phyloP scores from a whole-genome alignment of 768 basidiomycete species.

The Neoboletus brunneissimus region DNA sequence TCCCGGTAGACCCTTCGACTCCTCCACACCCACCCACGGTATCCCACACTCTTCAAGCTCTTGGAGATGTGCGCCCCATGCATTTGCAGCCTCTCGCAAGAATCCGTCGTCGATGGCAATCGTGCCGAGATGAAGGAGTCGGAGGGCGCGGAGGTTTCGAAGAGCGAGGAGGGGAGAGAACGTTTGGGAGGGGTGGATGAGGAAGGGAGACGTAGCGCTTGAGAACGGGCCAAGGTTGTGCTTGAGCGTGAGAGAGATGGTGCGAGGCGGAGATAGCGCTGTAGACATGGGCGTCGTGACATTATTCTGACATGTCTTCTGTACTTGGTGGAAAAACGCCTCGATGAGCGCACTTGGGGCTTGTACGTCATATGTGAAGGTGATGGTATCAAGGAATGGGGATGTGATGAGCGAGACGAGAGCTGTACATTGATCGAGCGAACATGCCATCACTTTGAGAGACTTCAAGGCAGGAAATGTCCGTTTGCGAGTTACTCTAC shows the following conservation, averaged over 20 bases:
- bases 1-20: slow-evolving; percentile 8
- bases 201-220: slow-evolving; percentile 21
- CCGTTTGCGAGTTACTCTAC: neutral
- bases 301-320: slow-evolving; percentile 12
- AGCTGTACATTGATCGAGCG: slow-evolving; percentile 30
- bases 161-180: slow-evolving; percentile 25
- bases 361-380: slow-evolving; percentile 28
- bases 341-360: slow-evolving; percentile 19
- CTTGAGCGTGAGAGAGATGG: slow-evolving; percentile 27
- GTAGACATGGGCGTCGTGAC: neutral
- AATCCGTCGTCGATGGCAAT: slow-evolving; percentile 29
- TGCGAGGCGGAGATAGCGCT: neutral
- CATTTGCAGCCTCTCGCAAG: slow-evolving; percentile 23
- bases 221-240: slow-evolving; percentile 24
- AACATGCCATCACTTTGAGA: slow-evolving; percentile 24
- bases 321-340: slow-evolving; percentile 25
- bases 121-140: slow-evolving; percentile 26
- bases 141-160: slow-evolving; percentile 17
- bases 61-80: slow-evolving; percentile 26
- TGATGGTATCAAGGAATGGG: slow-evolving; percentile 20
- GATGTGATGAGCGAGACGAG: slow-evolving; percentile 26
- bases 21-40: slow-evolving; percentile 25
- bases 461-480: slow-evolving; percentile 23
- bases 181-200: slow-evolving; percentile 24
- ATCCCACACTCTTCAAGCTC: slow-evolving; percentile 29